These are phyloP conservation scores for Phylloporus scabripes DNA, from an alignment of 768 basidiomycete species.

Conservation along the genomic window DNA sequence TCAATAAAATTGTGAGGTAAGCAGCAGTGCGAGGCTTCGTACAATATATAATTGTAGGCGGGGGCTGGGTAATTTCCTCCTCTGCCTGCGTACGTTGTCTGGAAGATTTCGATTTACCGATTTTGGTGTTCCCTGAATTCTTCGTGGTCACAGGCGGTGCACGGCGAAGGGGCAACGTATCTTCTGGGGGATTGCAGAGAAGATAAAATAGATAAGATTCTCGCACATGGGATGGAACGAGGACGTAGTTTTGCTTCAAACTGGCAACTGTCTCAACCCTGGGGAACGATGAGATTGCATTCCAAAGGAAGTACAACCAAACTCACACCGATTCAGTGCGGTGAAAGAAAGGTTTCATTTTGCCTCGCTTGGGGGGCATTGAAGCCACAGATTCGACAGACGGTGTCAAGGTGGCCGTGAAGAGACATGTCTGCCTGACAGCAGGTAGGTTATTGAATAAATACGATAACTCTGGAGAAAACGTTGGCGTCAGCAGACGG, in stretches of 20 bases:
- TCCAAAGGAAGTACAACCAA: neutral
- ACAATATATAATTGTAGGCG: slow-evolving; percentile 96
- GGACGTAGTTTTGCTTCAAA: slow-evolving; percentile 82
- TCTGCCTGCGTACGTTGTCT: slow-evolving; percentile 34
- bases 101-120: slow-evolving; percentile 27
- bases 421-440: slow-evolving; percentile 92
- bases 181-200: slow-evolving; percentile 83
- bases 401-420: slow-evolving; percentile 91
- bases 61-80: slow-evolving; percentile 65
- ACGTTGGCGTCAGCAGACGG: slow-evolving; percentile 82
- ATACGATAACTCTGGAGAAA: slow-evolving; percentile 76
- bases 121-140: slow-evolving; percentile 23
- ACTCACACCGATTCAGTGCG: slow-evolving; percentile 68
- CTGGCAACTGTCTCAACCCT: slow-evolving; percentile 89
- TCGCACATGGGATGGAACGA: slow-evolving; percentile 91
- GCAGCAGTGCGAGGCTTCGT: slow-evolving; percentile 82
- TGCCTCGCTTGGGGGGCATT: slow-evolving; percentile 72
- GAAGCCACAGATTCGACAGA: slow-evolving; percentile 75
- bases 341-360: slow-evolving; percentile 83
- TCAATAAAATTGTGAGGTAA: slow-evolving; percentile 76
- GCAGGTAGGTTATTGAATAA: slow-evolving; percentile 74
- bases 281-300: slow-evolving; percentile 1
- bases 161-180: slow-evolving; percentile 61
- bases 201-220: slow-evolving; percentile 90
- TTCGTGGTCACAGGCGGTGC: slow-evolving; percentile 46